Percentiles rank a stretch among this genome's conserved stretches.
These are phyloP conservation scores for Trichoderma breve DNA, from an alignment of 2,329 filamentous ascomycete species.

Conservation along the genomic window DNA sequence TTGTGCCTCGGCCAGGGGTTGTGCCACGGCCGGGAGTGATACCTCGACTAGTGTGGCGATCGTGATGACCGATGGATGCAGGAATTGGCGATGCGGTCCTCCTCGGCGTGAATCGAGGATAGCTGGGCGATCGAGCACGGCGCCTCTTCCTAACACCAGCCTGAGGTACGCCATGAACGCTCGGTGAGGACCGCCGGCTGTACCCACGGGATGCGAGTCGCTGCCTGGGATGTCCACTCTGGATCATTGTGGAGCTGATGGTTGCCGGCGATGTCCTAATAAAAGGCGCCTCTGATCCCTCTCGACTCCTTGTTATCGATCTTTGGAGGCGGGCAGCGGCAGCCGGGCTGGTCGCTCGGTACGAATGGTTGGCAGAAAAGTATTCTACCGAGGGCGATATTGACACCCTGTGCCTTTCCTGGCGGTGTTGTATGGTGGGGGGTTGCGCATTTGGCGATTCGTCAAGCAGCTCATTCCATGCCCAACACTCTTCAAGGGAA, in stretches of 20 bases:
- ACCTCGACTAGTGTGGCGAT: slow-evolving; percentile 31
- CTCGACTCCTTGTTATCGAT: slow-evolving; percentile 40
- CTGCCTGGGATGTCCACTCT: slow-evolving; percentile 39
- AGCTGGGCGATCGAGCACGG: slow-evolving; percentile 58
- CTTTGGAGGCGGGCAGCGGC: slow-evolving; percentile 40
- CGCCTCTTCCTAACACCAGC: slow-evolving; percentile 46
- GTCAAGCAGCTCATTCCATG: slow-evolving; percentile 64
- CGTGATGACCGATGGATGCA: slow-evolving; percentile 35
- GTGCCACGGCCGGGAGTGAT: slow-evolving; percentile 48
- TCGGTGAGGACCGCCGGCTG: slow-evolving; percentile 35
- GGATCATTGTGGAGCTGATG: slow-evolving; percentile 36
- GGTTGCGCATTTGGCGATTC: slow-evolving; percentile 48
- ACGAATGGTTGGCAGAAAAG: slow-evolving; percentile 27
- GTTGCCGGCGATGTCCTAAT: slow-evolving; percentile 56
- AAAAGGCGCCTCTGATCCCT: slow-evolving; percentile 45
- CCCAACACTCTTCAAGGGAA: slow-evolving; percentile 65
- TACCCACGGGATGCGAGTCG: slow-evolving; percentile 46
- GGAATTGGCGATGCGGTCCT: slow-evolving; percentile 52
- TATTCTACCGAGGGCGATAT: slow-evolving; percentile 41
- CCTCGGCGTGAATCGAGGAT: slow-evolving; percentile 53
- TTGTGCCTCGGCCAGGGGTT: slow-evolving; percentile 49
- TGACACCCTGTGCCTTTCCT: slow-evolving; percentile 41
- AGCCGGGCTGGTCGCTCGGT: slow-evolving; percentile 25
- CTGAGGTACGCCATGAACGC: slow-evolving; percentile 27
- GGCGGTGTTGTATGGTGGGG: slow-evolving; percentile 43